Evolutionary conservation across 148 eudicot genomes (phyloP), one percentile per base, ranked within the genome.

Genomic region (Fagopyrum esculentum): DNA sequence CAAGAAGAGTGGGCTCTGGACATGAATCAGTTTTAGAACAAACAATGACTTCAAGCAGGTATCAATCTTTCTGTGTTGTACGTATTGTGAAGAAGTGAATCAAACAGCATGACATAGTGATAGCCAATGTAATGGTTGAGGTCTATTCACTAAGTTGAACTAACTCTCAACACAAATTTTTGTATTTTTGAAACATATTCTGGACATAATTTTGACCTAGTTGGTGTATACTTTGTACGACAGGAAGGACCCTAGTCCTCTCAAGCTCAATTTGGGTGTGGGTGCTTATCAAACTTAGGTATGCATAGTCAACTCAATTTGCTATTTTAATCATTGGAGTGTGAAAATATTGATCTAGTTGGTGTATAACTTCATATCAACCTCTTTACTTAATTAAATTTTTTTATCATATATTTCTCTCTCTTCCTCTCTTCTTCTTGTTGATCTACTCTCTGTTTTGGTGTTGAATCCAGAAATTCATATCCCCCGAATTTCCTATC

Each of bases 11-110:
- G 77, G 97, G 98, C 77, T 81, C 87, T 77, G 89, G 87, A 74
- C 92, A 84, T 78, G 93, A 87, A 81, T 92, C 98, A 26, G 93
- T 95, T 75, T 95, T 82, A 77, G 86, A 83, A 86, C 97, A 69
- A 92, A 95, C 77, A 96, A 91, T 40, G 98, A 95, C 76, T 95
- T 90, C 77, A 95, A 95, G 77, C 93, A 95, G 97, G 98, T 95
- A 76, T 56, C 44, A 15, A 35, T 30, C 3, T 29, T 29, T 35
- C 40, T 35, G 0, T 35, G 40, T 2, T 35, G 40, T 35, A 35
- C 40, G 2, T 35, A 35, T 35, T 35, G 40, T 2, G 40, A 35
- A 35, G 40, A 35, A 35, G 40, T 35, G 40, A 35, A 35, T 35
- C 40, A 35, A 35, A 35, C 3, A 35, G 40, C 40, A 35, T 35